Conservation (phyloP, 2,329 filamentous ascomycete genomes). For the Colletotrichum sansevieriae region DNA sequence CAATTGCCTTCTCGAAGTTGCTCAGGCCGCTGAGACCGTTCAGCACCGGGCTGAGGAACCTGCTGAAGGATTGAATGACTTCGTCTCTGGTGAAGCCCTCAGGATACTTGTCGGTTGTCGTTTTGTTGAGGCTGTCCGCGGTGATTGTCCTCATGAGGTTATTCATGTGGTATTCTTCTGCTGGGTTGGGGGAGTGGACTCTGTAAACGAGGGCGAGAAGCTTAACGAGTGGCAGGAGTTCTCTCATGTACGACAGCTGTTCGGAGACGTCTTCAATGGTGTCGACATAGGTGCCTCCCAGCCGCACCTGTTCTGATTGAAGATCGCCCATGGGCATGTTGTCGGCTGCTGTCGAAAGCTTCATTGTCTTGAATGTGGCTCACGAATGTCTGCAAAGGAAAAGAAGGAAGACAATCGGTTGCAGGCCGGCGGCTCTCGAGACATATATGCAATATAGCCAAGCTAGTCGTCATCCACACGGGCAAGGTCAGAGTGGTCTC, state of each 20-base stretch:
- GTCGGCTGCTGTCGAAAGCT: constrained; percentile 20
- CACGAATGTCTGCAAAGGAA: background rate
- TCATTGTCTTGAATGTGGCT: constrained; percentile 16
- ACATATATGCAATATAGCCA: constrained; percentile 24
- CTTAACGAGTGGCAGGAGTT: constrained; percentile 50
- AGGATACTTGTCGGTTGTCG: constrained; percentile 33
- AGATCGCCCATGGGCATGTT: constrained; percentile 26
- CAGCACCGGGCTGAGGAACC: constrained; percentile 49
- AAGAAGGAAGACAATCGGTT: too few relatives aligned
- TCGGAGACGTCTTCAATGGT: constrained; percentile 49
- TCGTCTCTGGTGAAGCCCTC: constrained; percentile 45
- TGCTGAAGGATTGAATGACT: constrained; percentile 49
- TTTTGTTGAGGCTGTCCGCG: constrained; percentile 33
- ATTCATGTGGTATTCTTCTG: constrained; percentile 48
- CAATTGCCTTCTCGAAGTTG: constrained; percentile 50
- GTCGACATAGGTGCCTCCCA: constrained; percentile 45
- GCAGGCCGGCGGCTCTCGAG: background rate
- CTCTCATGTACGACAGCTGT: constrained; percentile 48
- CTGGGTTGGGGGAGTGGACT: constrained; percentile 45
- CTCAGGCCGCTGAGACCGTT: constrained; percentile 52
- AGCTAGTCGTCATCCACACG: constrained; percentile 26
- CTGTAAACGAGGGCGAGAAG: constrained; percentile 52
- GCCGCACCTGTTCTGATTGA: constrained; percentile 29
- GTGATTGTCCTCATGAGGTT: constrained; percentile 50
- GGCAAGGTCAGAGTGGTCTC: constrained; percentile 29